Evolutionary conservation across 2,329 filamentous ascomycete genomes (phyloP).

Genomic region (Fusarium equiseti): DNA sequence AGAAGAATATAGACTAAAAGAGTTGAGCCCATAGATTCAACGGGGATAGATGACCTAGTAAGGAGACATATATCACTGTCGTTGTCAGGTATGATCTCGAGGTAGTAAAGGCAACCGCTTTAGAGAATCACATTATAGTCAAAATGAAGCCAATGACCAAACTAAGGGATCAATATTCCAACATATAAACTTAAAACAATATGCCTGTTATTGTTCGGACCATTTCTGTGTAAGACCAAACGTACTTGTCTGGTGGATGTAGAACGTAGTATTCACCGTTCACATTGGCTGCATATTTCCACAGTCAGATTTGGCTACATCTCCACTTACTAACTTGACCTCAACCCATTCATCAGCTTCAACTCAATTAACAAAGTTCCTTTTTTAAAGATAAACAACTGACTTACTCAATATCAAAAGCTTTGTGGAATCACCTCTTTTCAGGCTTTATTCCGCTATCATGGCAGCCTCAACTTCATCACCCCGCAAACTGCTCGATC

Average conservation of each 20-base stretch:
- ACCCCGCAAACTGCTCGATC: slow-evolving; percentile 51
- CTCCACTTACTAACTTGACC: neutral
- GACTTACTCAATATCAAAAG: too few species aligned
- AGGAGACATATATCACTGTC: neutral
- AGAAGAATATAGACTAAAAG: slow-evolving; percentile 52
- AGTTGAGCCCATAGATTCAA: slow-evolving; percentile 51
- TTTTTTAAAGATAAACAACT: neutral
- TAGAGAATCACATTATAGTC: neutral
- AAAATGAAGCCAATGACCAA: neutral
- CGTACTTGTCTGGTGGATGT: neutral
- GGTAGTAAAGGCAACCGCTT: neutral
- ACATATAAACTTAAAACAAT: neutral
- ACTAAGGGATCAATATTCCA: neutral
- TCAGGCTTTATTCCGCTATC: neutral
- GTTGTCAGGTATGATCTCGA: neutral
- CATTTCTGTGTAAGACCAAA: neutral
- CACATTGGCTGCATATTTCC: slow-evolving; percentile 25
- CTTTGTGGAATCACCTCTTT: too few species aligned
- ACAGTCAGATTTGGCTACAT: slow-evolving; percentile 5
- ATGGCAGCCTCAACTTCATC: slow-evolving; percentile 23
- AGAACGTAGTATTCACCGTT: neutral
- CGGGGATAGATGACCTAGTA: neutral
- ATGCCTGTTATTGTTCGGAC: neutral
- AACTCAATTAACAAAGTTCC: neutral
- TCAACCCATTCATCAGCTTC: neutral